Conservation (phyloP, 257 asterid genomes). For the Solanum pimpinellifolium region DNA sequence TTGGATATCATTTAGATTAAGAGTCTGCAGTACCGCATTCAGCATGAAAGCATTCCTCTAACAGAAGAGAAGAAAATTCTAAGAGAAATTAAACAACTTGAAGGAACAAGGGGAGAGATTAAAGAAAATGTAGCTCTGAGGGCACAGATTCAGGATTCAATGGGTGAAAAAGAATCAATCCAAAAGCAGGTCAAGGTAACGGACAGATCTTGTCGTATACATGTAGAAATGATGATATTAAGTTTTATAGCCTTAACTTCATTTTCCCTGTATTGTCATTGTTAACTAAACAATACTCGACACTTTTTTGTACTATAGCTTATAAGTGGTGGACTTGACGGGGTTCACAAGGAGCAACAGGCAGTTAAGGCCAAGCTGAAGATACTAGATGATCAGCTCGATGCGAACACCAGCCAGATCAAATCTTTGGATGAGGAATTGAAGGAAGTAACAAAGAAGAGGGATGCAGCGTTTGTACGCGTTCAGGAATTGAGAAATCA, state of each 20-base stretch:
- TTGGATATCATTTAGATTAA: conserved; percentile 32
- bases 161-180: conserved; percentile 69
- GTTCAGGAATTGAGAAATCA: conserved; percentile 53
- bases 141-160: conserved; percentile 61
- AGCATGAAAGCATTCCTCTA: conserved; percentile 86
- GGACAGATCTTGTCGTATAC: not conserved
- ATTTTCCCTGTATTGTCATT: not conserved
- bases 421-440: conserved; percentile 48
- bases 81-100: conserved; percentile 76
- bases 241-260: not conserved
- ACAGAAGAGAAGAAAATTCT: conserved; percentile 86
- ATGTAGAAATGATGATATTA: not conserved
- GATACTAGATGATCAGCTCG: conserved; percentile 55
- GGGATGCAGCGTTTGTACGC: conserved; percentile 36
- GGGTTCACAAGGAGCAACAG: conserved; percentile 66
- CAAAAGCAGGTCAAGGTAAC: conserved; percentile 87
- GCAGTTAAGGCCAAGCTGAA: conserved; percentile 46
- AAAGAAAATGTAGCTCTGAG: conserved; percentile 56
- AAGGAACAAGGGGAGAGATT: conserved; percentile 65
- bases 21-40: conserved; percentile 70
- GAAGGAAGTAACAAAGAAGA: conserved; percentile 38
- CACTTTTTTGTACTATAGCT: conserved; percentile 20
- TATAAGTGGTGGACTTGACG: conserved; percentile 67
- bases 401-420: conserved; percentile 35
- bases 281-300: not conserved